phyloP scores from a whole-genome alignment of 1,139 yeast genomes.

The Candida buenavistaensis region DNA sequence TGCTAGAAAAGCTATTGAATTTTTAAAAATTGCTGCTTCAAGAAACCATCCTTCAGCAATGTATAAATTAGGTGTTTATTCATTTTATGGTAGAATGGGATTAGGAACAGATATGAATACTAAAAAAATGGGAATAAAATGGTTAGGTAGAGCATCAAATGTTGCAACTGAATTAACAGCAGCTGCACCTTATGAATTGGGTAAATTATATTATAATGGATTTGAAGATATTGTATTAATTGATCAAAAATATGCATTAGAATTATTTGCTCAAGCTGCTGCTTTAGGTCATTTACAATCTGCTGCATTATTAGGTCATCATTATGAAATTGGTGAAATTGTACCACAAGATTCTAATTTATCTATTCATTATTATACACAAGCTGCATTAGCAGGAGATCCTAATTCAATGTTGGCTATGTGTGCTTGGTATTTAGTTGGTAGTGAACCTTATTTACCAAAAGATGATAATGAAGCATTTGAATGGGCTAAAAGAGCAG shows the following conservation, averaged over 20 bases:
- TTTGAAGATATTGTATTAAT: constrained; percentile 83
- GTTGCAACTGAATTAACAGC: constrained; percentile 82
- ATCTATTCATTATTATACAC: constrained; percentile 89
- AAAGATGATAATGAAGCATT: constrained; percentile 85
- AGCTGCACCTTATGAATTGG: constrained; percentile 93
- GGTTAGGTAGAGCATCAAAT: constrained; percentile 87
- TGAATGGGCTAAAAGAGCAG: constrained; percentile 92
- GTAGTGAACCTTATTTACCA: constrained; percentile 78
- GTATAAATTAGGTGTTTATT: constrained; percentile 86
- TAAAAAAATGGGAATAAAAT: constrained; percentile 85
- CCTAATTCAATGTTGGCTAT: constrained; percentile 87
- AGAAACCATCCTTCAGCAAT: constrained; percentile 94
- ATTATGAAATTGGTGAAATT: constrained; percentile 80
- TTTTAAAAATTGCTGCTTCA: constrained; percentile 82
- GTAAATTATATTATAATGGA: constrained; percentile 80
- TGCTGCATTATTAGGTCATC: constrained; percentile 75
- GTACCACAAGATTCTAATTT: constrained; percentile 82
- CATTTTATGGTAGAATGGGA: constrained; percentile 85
- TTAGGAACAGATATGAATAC: constrained; percentile 64
- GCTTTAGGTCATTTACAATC: constrained; percentile 84
- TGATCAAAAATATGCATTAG: constrained; percentile 82
- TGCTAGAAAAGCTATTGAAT: constrained; percentile 81
- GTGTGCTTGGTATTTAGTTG: constrained; percentile 96
- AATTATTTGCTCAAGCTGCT: constrained; percentile 85
- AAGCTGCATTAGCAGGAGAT: constrained; percentile 88